These are phyloP conservation scores for Hymenoscyphus infarciens DNA, from an alignment of 2,329 filamentous ascomycete genomes.

Conservation along the genomic window DNA sequence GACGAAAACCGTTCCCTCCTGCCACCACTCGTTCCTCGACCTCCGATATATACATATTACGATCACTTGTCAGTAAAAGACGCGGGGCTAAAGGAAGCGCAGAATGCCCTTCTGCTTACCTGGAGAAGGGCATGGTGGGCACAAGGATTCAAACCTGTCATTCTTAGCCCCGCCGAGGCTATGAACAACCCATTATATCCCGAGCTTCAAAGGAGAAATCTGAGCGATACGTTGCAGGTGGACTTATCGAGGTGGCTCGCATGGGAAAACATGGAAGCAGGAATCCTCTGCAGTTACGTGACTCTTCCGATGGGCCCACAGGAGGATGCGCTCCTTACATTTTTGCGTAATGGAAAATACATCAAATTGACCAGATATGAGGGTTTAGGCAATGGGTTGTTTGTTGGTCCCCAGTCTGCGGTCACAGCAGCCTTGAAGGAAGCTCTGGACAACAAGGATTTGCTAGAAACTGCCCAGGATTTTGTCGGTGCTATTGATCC, in stretches of 20 bases:
- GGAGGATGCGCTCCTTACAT: conserved; percentile 68
- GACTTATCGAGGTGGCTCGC: conserved; percentile 85
- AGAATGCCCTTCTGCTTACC: conserved; percentile 74
- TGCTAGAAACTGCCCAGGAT: conserved; percentile 52
- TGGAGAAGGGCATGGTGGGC: conserved; percentile 97
- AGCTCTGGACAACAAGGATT: conserved; percentile 52
- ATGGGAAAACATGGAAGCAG: conserved; percentile 87
- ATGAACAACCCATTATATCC: conserved; percentile 78
- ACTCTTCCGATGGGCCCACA: conserved; percentile 78
- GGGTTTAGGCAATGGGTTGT: conserved; percentile 65
- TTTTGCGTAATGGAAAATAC: conserved; percentile 72
- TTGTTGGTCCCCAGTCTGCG: conserved; percentile 64
- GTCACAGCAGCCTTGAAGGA: conserved; percentile 61
- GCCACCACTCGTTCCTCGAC: conserved; percentile 67
- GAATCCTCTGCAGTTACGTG: conserved; percentile 74
- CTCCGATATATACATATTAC: conserved; percentile 87
- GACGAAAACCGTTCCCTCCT: conserved; percentile 82
- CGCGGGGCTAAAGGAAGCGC: conserved; percentile 62
- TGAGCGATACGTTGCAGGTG: conserved; percentile 59
- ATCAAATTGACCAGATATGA: conserved; percentile 72
- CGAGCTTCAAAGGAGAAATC: conserved; percentile 59
- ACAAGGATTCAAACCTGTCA: conserved; percentile 81
- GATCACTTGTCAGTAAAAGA: conserved; percentile 64
- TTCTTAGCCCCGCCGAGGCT: conserved; percentile 76
- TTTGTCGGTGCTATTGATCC: conserved; percentile 56